Evolutionary conservation across 768 basidiomycete genomes (phyloP), one percentile per base, ranked within the genome.

Genomic region (Tricholoma sp.): DNA sequence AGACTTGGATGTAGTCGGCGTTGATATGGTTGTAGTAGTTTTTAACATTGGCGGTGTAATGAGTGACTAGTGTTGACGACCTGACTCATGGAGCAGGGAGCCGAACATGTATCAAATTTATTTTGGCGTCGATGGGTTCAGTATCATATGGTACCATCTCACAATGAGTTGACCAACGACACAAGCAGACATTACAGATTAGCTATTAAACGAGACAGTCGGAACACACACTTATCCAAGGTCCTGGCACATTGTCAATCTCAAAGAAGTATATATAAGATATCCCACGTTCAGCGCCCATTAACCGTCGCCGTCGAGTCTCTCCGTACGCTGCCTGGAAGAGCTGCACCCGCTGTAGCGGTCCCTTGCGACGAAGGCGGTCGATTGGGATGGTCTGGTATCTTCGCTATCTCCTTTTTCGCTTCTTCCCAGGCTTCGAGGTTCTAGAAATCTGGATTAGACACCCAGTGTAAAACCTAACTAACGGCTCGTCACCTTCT

Each of bases 361-460:
- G 67, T 67, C n/a, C 69, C 70, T 54, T 69, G 67, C 54, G 76
- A 65, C 16, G 75, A 67, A 54, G 85, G 82, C 46, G 74, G 68
- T 65, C 78, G 82, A 69, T 95, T 97, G 14, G 94, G 94, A 70
- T 97, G 94, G 55, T 86, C 83, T 34, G 93, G 88, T 68, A 99
- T 95, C 72, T 88, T 88, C 55, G 85, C 84, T 61, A 97, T 91
- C 66, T 96, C 94, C 63, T 82, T 83, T 77, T 92, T 92, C 8
- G 94, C 97, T 65, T 94, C 94, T 74, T 96, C 89, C 97, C 97
- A 99, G 54, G 89, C 91, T 66, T 97, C 91, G 51, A 99, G 78
- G 73, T 98, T 99, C 96, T 98, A 63, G 43, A 55, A 22, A 50
- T 52, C 41, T 55, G 24, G 19, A 7, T 54, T 22, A 54, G 32